Conservation (phyloP, 2,329 filamentous ascomycete genomes). For the Aspergillus sp. region DNA sequence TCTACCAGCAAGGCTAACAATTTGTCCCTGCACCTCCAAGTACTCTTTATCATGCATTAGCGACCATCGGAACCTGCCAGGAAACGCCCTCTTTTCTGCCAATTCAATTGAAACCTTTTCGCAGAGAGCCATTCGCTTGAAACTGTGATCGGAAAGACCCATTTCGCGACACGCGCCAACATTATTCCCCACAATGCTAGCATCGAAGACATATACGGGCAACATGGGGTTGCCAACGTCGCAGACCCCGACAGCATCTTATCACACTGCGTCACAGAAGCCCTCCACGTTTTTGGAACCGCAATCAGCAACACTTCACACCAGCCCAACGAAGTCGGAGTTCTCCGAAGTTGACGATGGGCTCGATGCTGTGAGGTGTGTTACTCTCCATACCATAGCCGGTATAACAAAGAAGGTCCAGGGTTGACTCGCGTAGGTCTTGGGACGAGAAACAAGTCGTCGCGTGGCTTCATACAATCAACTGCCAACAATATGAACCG, state of each 20-base stretch:
- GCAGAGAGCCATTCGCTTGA: neutral
- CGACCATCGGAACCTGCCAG: neutral
- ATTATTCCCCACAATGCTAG: slow-evolving; percentile 34
- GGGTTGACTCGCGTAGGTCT: slow-evolving; percentile 42
- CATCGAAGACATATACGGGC: slow-evolving; percentile 42
- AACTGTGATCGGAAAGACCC: neutral
- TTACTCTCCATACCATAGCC: neutral
- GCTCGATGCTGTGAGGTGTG: slow-evolving; percentile 70
- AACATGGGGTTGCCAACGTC: slow-evolving; percentile 32
- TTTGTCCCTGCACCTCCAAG: neutral
- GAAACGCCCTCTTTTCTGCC: neutral
- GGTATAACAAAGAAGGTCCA: neutral
- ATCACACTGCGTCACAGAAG: slow-evolving; percentile 32
- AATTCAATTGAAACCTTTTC: neutral
- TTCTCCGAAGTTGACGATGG: slow-evolving; percentile 78
- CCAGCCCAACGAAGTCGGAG: slow-evolving; percentile 87
- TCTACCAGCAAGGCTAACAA: neutral
- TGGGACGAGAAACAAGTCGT: slow-evolving; percentile 93
- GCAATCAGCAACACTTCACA: slow-evolving; percentile 52
- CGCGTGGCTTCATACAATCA: slow-evolving; percentile 86
- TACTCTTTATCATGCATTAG: slow-evolving; percentile 15
- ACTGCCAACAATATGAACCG: slow-evolving; percentile 90
- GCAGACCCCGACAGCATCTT: slow-evolving; percentile 35
- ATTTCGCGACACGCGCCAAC: neutral
- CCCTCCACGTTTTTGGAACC: slow-evolving; percentile 28